Evolutionary conservation across 164 flowering plant genomes (phyloP).

Genomic region (Santalum album): DNA sequence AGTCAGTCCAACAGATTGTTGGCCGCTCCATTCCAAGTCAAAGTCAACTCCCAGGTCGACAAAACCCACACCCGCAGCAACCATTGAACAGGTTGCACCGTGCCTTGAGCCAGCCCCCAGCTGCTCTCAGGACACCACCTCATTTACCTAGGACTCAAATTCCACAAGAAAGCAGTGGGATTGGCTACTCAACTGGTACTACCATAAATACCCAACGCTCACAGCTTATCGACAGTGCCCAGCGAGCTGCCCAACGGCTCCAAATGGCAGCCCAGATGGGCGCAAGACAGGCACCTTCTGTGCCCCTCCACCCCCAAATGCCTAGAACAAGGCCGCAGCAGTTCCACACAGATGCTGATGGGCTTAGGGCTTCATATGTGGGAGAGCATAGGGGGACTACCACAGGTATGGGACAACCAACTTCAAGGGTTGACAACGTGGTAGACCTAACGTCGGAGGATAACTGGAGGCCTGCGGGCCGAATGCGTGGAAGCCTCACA

Average conservation of each 20-base stretch:
- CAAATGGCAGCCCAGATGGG: slow-evolving; percentile 6
- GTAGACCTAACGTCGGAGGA: background rate
- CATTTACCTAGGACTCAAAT: slow-evolving; percentile 12
- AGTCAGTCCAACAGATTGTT: slow-evolving; percentile 15
- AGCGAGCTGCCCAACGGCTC: background rate
- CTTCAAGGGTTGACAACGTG: background rate
- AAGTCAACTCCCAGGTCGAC: slow-evolving; percentile 17
- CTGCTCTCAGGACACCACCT: slow-evolving; percentile 13
- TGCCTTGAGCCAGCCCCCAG: slow-evolving; percentile 21
- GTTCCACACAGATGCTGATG: slow-evolving; percentile 8
- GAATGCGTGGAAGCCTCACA: background rate
- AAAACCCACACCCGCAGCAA: slow-evolving; percentile 20
- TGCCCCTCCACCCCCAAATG: slow-evolving; percentile 27
- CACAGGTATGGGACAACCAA: background rate
- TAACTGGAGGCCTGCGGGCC: background rate
- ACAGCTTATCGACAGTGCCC: slow-evolving; percentile 11
- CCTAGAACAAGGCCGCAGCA: slow-evolving; percentile 21
- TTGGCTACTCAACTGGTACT: slow-evolving; percentile 12
- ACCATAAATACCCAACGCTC: slow-evolving; percentile 9
- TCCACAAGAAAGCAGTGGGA: slow-evolving; percentile 23
- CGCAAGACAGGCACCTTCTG: slow-evolving; percentile 20
- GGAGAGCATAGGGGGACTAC: slow-evolving; percentile 15
- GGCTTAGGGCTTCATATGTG: slow-evolving; percentile 16
- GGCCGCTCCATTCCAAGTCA: slow-evolving; percentile 19
- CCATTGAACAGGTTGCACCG: slow-evolving; percentile 15